Conservation (phyloP, 2,329 filamentous ascomycete species). For the Arachnomyces sp. region DNA sequence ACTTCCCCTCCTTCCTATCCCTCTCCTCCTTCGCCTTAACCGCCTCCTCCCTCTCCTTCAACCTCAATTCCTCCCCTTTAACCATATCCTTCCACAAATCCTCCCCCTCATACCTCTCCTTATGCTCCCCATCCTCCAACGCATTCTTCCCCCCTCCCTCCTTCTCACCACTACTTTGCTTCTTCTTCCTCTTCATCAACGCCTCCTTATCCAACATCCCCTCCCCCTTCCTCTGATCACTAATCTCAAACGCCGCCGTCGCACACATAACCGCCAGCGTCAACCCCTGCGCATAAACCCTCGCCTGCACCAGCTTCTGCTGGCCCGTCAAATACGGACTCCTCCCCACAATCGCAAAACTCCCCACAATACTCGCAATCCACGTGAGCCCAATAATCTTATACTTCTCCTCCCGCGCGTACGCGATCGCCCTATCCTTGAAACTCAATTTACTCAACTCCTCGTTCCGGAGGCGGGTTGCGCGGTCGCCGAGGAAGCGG, state of each 20-base stretch:
- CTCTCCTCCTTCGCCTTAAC: slow-evolving; percentile 12
- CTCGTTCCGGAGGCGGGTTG: slow-evolving; percentile 48
- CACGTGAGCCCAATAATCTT: slow-evolving; percentile 74
- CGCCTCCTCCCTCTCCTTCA: slow-evolving; percentile 26
- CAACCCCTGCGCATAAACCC: slow-evolving; percentile 86
- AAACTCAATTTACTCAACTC: slow-evolving; percentile 48
- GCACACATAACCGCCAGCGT: slow-evolving; percentile 77
- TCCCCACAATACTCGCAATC: slow-evolving; percentile 69
- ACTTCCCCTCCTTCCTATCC: slow-evolving; percentile 5
- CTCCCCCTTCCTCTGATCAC: slow-evolving; percentile 66
- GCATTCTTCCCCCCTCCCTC: slow-evolving; percentile 75
- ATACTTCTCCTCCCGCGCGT: slow-evolving; percentile 75
- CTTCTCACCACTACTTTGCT: slow-evolving; percentile 67
- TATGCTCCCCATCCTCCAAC: slow-evolving; percentile 80
- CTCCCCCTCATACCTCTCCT: slow-evolving; percentile 78
- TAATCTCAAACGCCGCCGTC: slow-evolving; percentile 71
- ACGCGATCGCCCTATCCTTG: slow-evolving; percentile 57
- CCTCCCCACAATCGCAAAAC: slow-evolving; percentile 66
- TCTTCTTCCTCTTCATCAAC: slow-evolving; percentile 51
- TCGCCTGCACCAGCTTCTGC: slow-evolving; percentile 89
- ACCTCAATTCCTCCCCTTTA: slow-evolving; percentile 37
- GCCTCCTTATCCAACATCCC: slow-evolving; percentile 23
- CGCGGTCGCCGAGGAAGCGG: slow-evolving; percentile 56
- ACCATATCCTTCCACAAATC: slow-evolving; percentile 73
- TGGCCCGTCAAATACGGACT: slow-evolving; percentile 64